These are phyloP conservation scores for Inga oerstediana DNA, from an alignment of 306 rosid species.

Conservation along the genomic window DNA sequence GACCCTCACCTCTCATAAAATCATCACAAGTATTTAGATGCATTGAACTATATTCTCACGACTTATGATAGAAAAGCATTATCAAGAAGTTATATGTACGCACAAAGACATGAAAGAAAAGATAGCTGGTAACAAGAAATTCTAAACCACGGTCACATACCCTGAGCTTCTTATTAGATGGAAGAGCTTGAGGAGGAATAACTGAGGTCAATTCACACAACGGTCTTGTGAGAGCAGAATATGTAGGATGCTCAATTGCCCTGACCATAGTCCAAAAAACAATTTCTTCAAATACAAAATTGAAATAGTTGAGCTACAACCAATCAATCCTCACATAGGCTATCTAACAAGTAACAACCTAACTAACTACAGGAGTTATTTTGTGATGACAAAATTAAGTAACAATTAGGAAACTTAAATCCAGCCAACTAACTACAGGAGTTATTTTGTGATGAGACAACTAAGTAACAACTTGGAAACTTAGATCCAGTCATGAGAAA, in stretches of 20 bases:
- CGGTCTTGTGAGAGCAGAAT: slow-evolving; percentile 98
- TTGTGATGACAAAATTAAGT: background rate
- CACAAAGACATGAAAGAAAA: slow-evolving; percentile 12
- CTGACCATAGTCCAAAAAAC: slow-evolving; percentile 52
- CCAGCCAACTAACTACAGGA: slow-evolving; percentile 9
- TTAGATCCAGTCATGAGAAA: slow-evolving; percentile 28
- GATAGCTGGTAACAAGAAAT: slow-evolving; percentile 2
- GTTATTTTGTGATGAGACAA: too few species aligned
- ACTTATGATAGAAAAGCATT: slow-evolving; percentile 24
- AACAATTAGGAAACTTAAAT: slow-evolving; percentile 23
- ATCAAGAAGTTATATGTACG: slow-evolving; percentile 6
- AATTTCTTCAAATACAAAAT: slow-evolving; percentile 20
- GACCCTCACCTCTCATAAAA: slow-evolving; percentile 23
- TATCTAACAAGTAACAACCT: background rate
- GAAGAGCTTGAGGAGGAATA: slow-evolving; percentile 84
- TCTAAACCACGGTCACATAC: slow-evolving; percentile 48
- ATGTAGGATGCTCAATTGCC: slow-evolving; percentile 98
- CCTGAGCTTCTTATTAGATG: slow-evolving; percentile 94
- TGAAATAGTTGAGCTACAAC: slow-evolving; percentile 17
- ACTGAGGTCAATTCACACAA: slow-evolving; percentile 92
- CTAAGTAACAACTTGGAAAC: slow-evolving; percentile 6
- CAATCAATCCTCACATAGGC: background rate
- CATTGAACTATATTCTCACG: slow-evolving; percentile 31
- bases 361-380: background rate
- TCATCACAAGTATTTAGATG: slow-evolving; percentile 22